Conservation (phyloP, 2,329 filamentous ascomycete species). For the Sporothrix globosa region DNA sequence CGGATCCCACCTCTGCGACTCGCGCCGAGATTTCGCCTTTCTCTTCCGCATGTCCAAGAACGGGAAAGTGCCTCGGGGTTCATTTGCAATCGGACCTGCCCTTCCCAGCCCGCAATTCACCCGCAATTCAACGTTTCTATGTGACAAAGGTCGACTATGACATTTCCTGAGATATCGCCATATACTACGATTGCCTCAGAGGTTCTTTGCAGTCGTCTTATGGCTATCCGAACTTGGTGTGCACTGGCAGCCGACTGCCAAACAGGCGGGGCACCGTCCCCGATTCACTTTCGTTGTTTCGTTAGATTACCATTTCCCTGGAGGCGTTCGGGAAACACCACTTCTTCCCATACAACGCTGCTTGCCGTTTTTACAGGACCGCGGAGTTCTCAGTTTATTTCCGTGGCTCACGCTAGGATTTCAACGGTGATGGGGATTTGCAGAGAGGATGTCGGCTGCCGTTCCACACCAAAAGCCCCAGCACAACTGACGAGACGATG, state of each 20-base stretch:
- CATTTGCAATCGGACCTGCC: not conserved
- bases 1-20: not conserved
- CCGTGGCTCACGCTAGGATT: not conserved
- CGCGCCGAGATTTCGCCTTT: conserved; percentile 22
- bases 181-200: not conserved
- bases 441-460: not conserved
- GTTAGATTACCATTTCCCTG: not conserved
- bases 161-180: conserved; percentile 14
- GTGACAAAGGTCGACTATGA: not conserved
- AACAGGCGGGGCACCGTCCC: not conserved
- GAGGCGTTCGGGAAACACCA: not conserved
- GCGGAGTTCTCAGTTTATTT: not conserved
- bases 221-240: not conserved
- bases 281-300: no score
- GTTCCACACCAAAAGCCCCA: not conserved
- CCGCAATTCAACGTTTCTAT: not conserved
- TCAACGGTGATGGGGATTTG: not conserved
- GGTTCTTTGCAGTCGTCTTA: not conserved
- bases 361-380: not conserved
- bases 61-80: not conserved
- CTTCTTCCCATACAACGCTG: conserved; percentile 16
- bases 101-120: conserved; percentile 3
- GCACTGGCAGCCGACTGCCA: not conserved
- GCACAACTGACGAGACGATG: not conserved
- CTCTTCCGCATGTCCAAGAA: conserved; percentile 19